Conservation (phyloP, 164 flowering plant genomes). For the Berberis thunbergii region DNA sequence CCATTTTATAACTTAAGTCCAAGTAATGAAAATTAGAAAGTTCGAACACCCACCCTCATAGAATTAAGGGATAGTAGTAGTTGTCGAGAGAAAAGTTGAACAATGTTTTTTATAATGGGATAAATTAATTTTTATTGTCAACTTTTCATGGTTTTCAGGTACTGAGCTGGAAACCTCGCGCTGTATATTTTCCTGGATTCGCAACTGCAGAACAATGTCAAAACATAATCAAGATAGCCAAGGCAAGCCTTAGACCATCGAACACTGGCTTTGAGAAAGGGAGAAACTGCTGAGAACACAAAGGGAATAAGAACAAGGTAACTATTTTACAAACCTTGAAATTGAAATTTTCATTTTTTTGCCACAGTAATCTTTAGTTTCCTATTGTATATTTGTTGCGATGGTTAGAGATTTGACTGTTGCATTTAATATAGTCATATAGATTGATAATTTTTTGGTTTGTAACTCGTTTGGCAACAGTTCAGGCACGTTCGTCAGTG, state of each 20-base stretch:
- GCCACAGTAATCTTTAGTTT: background rate
- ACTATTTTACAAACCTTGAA: background rate
- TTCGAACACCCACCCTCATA: too few relatives aligned
- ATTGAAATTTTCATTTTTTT: too few relatives aligned
- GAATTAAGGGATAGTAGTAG: background rate
- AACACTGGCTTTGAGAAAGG: slow-evolving; percentile 60
- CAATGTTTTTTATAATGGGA: background rate
- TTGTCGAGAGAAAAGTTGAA: too few relatives aligned
- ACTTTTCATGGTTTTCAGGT: slow-evolving; percentile 25
- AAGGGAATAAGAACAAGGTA: slow-evolving; percentile 88
- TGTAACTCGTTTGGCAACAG: slow-evolving; percentile 27
- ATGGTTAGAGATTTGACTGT: background rate
- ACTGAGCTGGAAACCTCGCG: slow-evolving; percentile 91
- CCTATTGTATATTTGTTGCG: background rate
- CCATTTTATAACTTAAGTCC: background rate
- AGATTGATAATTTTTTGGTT: slow-evolving; percentile 1
- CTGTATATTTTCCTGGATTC: slow-evolving; percentile 73
- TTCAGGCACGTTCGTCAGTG: slow-evolving; percentile 78
- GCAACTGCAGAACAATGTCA: slow-evolving; percentile 71
- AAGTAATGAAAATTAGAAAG: too few relatives aligned
- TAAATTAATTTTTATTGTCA: slow-evolving; percentile 4
- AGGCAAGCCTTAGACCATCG: slow-evolving; percentile 57
- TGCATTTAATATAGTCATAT: background rate
- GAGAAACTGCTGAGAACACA: slow-evolving; percentile 65
- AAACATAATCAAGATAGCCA: slow-evolving; percentile 50